Evolutionary conservation across 2,329 filamentous ascomycete species (phyloP).

Genomic region (Orbilia quercus): DNA sequence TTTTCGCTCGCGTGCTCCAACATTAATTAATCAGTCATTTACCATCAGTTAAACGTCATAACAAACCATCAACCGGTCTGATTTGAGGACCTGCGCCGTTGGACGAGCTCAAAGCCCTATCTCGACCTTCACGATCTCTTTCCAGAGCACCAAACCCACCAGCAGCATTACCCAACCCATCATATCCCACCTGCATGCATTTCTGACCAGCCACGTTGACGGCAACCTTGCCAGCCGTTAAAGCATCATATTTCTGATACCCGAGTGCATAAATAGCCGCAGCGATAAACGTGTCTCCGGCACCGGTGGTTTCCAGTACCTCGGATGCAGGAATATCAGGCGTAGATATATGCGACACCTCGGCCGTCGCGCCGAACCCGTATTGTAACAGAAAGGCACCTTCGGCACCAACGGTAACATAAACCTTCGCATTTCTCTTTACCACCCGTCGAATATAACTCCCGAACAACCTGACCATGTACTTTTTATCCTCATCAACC

Average conservation of each 20-base stretch:
- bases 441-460: not conserved
- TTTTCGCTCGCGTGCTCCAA: too few relatives aligned
- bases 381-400: conserved; percentile 31
- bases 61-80: conserved; percentile 28
- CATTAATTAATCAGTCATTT: too few relatives aligned
- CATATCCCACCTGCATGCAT: conserved; percentile 56
- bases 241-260: conserved; percentile 34
- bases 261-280: conserved; percentile 56
- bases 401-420: conserved; percentile 33
- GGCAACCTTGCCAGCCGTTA: conserved; percentile 48
- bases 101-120: not conserved
- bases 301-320: conserved; percentile 57
- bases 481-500: conserved; percentile 17
- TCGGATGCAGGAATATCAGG: conserved; percentile 33
- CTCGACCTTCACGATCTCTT: not conserved
- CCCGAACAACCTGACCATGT: conserved; percentile 19
- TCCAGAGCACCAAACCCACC: conserved; percentile 44
- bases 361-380: not conserved
- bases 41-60: conserved; percentile 17
- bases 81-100: conserved; percentile 14
- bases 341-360: conserved; percentile 32
- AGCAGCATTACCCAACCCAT: conserved; percentile 38
- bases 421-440: conserved; percentile 20
- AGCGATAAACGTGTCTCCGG: conserved; percentile 58
- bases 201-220: conserved; percentile 57